Base-by-base conservation (phyloP, 129 eudicot species). In the Pseudognaphalium luteoalbum region DNA sequence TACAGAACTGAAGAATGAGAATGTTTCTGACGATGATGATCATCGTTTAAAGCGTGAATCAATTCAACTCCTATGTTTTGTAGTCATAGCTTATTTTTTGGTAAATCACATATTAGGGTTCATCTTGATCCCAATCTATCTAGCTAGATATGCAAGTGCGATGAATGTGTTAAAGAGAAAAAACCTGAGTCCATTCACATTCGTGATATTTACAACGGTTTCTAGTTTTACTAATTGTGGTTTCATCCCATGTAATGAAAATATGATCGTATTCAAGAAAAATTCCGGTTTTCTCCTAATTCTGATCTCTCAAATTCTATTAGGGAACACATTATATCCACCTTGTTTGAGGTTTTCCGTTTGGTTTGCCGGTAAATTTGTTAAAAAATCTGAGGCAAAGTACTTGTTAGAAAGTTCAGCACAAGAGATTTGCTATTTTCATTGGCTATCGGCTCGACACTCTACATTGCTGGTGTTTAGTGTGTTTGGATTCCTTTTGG, bases 171-270 rank as follows among this genome's bases (percentile, higher is more conserved):
- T 78, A 16, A 42, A 59, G 14, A 8, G 29, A 5, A 70, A 61
- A 34, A 34, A 50, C 20, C 2, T 70, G 35, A 15, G 61, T 4
- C n/a, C 5, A 1, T 35, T 78, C 65, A 78, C 63, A 22, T 78
- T 78, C 28, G 51, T 64, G 22, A n/a, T 70, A n/a, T 78, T 78
- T 35, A 78, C 76, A 1, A 33, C 50, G 2, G 81, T 87, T 75
- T 88, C 92, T 0, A 82, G 83, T 3, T 91, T 91, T 25, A 1
- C 88, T 0, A 88, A 75, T 30, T 86, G 97, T 51, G 92, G 95
- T 1, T 91, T 86, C 25, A 17, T 87, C 3, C 95, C 97, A 0
- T 88, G 90, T 2, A 85, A 86, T 63, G 95, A 88, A 52, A 91
- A 88, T 71, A 88, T 91, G 95, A 29, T 87, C 4, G 74, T 68